These are phyloP conservation scores for Xylariaceae sp. DNA, from an alignment of 2,329 filamentous ascomycete species.

Conservation along the genomic window DNA sequence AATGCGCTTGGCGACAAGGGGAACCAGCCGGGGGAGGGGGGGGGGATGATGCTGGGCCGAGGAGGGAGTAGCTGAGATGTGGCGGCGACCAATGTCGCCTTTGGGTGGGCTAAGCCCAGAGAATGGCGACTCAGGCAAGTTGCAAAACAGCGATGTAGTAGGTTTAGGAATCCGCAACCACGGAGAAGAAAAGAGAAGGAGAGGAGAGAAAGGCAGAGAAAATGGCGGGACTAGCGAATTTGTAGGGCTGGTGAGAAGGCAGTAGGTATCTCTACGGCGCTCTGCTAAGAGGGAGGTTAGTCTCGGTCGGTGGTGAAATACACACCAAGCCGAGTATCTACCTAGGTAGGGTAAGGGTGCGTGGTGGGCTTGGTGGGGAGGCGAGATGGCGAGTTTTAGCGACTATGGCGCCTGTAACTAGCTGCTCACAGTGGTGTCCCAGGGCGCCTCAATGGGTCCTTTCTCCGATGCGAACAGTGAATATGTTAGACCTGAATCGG, in stretches of 20 bases:
- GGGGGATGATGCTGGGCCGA: constrained; percentile 14
- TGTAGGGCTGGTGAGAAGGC: constrained; percentile 36
- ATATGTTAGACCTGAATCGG: neutral
- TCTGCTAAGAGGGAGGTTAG: constrained; percentile 3
- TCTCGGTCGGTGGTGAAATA: constrained; percentile 12
- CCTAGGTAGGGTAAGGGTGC: constrained; percentile 1
- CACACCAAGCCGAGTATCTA: constrained; percentile 1
- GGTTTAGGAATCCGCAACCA: constrained; percentile 12
- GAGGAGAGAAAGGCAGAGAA: constrained; percentile 7
- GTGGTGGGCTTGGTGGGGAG: constrained; percentile 22
- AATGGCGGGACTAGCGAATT: constrained; percentile 39
- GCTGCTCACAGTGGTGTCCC: neutral
- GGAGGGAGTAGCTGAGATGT: constrained; percentile 13
- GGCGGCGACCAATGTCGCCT: constrained; percentile 42
- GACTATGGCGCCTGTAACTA: constrained; percentile 3
- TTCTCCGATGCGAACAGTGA: constrained; percentile 2
- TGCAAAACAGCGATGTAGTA: constrained; percentile 37
- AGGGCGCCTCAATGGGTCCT: constrained; percentile 11
- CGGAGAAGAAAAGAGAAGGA: constrained; percentile 6
- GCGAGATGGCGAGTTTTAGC: constrained; percentile 18
- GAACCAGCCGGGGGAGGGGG: constrained; percentile 28
- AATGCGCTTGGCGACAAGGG: constrained; percentile 38
- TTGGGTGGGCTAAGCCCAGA: constrained; percentile 43
- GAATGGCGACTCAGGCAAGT: constrained; percentile 37
- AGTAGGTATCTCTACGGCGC: neutral